Evolutionary conservation across 148 eudicot genomes (phyloP).

Genomic region (Rhododendron griersonianum): DNA sequence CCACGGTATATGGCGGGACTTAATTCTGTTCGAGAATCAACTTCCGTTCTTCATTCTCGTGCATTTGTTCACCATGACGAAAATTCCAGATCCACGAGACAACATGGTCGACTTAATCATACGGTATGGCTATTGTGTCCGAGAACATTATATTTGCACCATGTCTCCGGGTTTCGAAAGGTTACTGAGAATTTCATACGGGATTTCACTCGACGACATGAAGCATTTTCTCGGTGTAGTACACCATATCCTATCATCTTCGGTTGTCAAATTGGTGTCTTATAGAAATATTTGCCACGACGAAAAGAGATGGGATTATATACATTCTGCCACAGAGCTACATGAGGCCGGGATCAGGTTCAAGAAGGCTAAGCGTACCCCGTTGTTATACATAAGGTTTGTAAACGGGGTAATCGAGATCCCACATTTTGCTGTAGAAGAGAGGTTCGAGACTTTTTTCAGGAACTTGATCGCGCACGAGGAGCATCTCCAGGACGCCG

Average conservation of each 20-base stretch:
- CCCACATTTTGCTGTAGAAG: background rate
- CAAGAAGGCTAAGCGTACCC: background rate
- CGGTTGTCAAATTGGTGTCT: background rate
- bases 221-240: conserved; percentile 22
- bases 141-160: background rate
- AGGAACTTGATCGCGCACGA: background rate
- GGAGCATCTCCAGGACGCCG: background rate
- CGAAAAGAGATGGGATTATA: background rate
- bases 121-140: background rate
- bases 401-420: background rate
- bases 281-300: background rate
- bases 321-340: conserved; percentile 8
- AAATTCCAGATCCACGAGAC: background rate
- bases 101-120: background rate
- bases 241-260: background rate
- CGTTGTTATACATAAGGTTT: background rate
- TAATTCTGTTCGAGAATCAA: conserved; percentile 25
- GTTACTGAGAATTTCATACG: background rate
- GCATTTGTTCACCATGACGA: conserved; percentile 3
- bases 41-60: conserved; percentile 12
- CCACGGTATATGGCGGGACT: conserved; percentile 6
- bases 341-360: conserved; percentile 10
- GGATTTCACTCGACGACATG: background rate
- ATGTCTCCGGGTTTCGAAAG: background rate
- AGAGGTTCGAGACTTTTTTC: background rate